Conservation (phyloP, 2,329 filamentous ascomycete genomes). For the Neurospora crassa region DNA sequence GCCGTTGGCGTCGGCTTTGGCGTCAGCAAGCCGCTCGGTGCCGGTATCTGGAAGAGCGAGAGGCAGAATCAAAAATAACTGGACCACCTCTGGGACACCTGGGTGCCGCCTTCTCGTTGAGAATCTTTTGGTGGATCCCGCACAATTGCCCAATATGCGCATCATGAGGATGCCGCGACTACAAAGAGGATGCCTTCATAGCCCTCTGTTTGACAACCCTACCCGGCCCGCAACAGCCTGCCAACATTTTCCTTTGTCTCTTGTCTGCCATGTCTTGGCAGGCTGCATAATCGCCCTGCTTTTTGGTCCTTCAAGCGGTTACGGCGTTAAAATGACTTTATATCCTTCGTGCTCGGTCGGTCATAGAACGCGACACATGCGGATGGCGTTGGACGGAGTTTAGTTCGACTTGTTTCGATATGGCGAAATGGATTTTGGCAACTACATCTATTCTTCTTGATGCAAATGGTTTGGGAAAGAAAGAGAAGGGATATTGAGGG, state of each 20-base stretch:
- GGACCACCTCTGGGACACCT: background rate
- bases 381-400: background rate
- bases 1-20: conserved; percentile 41
- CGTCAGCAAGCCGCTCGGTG: conserved; percentile 50
- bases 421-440: background rate
- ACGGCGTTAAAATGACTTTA: background rate
- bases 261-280: background rate
- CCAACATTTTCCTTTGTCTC: background rate
- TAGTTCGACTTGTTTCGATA: background rate
- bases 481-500: background rate
- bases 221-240: background rate
- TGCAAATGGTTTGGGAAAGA: background rate
- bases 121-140: background rate
- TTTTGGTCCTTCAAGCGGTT: background rate
- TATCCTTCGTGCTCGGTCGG: background rate
- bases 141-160: background rate
- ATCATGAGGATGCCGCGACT: background rate
- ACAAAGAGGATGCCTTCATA: background rate
- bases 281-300: background rate
- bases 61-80: conserved; percentile 10
- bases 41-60: conserved; percentile 42
- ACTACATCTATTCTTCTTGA: background rate
- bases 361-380: background rate
- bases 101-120: background rate
- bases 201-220: background rate